A percentile compares a stretch with the other conserved stretches of the same genome.
Conservation (phyloP, 2,329 filamentous ascomycete species). For the Davidsoniella eucalypti region DNA sequence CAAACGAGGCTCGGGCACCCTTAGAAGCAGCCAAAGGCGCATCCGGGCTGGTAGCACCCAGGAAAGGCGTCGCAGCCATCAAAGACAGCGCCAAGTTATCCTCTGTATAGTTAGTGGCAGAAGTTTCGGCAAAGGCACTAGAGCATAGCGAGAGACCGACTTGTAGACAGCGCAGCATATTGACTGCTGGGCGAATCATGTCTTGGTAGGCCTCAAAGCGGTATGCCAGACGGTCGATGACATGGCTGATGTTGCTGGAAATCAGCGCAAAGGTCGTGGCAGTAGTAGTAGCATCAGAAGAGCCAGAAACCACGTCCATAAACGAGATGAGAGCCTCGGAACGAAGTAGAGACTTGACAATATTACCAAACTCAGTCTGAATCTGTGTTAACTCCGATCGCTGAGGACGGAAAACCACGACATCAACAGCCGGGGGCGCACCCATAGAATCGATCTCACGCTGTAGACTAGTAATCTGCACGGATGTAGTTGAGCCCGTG, state of each 20-base stretch:
- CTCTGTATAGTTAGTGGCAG: constrained; percentile 16
- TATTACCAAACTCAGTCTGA: constrained; percentile 68
- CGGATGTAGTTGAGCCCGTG: constrained; percentile 49
- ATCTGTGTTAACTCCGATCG: constrained; percentile 51
- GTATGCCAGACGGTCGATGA: constrained; percentile 51
- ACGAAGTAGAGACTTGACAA: constrained; percentile 48
- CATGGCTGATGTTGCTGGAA: constrained; percentile 43
- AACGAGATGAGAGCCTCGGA: constrained; percentile 21
- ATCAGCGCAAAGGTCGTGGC: constrained; percentile 33
- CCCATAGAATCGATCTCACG: constrained; percentile 48
- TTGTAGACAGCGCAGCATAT: constrained; percentile 63
- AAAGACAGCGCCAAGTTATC: constrained; percentile 17
- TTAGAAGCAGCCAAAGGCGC: constrained; percentile 14
- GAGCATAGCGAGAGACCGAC: constrained; percentile 53
- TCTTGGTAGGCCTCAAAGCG: constrained; percentile 73
- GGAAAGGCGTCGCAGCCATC: constrained; percentile 35
- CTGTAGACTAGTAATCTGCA: constrained; percentile 47
- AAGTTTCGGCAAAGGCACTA: constrained; percentile 18
- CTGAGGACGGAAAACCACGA: constrained; percentile 54
- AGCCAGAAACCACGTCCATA: not conserved
- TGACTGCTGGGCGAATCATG: constrained; percentile 59
- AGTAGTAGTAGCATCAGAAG: constrained; percentile 17
- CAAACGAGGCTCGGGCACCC: constrained; percentile 21
- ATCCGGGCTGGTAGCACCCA: constrained; percentile 26
- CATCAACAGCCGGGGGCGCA: constrained; percentile 44